Conservation (phyloP, 228 moss, liverwort and hornwort species). For the Sphagnum fallax region DNA sequence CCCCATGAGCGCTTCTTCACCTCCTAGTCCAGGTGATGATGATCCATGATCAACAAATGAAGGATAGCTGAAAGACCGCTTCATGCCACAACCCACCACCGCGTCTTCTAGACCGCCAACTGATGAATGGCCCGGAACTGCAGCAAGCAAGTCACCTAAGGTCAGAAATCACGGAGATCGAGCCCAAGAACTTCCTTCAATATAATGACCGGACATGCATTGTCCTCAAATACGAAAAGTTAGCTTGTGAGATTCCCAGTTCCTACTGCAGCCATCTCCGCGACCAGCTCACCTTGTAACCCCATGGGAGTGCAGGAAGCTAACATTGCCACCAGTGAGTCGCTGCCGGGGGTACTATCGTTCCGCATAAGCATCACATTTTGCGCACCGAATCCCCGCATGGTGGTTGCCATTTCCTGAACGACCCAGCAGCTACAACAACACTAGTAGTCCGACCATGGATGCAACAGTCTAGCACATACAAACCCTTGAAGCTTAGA, state of each 20-base stretch:
- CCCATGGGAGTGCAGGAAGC: constrained; percentile 63
- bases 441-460: too few species aligned
- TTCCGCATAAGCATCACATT: constrained; percentile 83
- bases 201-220: too few species aligned
- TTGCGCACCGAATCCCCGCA: constrained; percentile 28
- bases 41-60: constrained; percentile 21
- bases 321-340: constrained; percentile 80
- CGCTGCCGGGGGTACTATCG: constrained; percentile 59
- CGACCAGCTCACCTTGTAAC: constrained; percentile 33
- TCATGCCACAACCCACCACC: constrained; percentile 29
- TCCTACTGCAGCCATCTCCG: too few species aligned
- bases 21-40: constrained; percentile 5
- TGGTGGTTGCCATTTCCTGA: constrained; percentile 17
- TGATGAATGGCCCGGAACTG: constrained; percentile 26
- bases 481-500: too few species aligned
- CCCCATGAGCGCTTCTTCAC: constrained; percentile 4
- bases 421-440: too few species aligned
- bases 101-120: constrained; percentile 49
- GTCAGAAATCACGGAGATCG: too few species aligned
- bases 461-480: too few species aligned
- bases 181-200: too few species aligned
- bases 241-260: too few species aligned
- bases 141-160: not conserved
- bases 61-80: constrained; percentile 34
- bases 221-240: too few species aligned